Percentiles rank a stretch among this genome's conserved stretches.
Evolutionary conservation across 176 grass and related monocot species (phyloP).

Genomic region (Luzula sylvatica): DNA sequence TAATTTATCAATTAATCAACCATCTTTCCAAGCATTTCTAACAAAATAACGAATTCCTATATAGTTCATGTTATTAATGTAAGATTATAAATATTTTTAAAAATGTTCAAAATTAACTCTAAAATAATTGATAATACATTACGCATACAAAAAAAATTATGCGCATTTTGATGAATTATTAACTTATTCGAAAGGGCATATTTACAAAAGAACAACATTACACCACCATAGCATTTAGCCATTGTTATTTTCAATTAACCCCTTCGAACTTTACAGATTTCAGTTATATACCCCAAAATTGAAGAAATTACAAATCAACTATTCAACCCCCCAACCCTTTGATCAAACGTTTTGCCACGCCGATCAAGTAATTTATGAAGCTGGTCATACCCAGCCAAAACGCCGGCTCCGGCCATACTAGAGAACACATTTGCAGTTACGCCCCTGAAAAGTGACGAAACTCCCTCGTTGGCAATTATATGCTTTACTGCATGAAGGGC

Average conservation of each 20-base stretch:
- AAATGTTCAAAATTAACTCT: no score
- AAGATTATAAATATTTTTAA: no score
- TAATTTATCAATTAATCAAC: no score
- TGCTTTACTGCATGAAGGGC: slow-evolving; percentile 57
- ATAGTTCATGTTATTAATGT: no score
- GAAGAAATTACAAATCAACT: neutral
- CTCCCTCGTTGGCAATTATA: slow-evolving; percentile 56
- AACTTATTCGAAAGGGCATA: neutral
- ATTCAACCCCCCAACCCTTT: slow-evolving; percentile 39
- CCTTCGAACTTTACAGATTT: no score
- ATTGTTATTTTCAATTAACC: neutral
- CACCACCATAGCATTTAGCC: neutral
- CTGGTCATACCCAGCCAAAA: slow-evolving; percentile 78
- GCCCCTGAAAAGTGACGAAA: slow-evolving; percentile 64
- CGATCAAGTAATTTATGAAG: slow-evolving; percentile 45
- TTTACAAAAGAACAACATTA: neutral
- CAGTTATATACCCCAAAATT: slow-evolving; percentile 2
- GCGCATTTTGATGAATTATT: neutral
- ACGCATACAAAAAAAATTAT: neutral
- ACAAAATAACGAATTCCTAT: no score
- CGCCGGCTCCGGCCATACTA: slow-evolving; percentile 81
- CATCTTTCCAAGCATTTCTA: no score
- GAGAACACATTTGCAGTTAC: slow-evolving; percentile 76
- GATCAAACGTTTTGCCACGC: slow-evolving; percentile 37
- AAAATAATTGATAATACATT: no score